Evolutionary conservation across 768 basidiomycete species (phyloP).

Genomic region (Pisolithus tinctorius): DNA sequence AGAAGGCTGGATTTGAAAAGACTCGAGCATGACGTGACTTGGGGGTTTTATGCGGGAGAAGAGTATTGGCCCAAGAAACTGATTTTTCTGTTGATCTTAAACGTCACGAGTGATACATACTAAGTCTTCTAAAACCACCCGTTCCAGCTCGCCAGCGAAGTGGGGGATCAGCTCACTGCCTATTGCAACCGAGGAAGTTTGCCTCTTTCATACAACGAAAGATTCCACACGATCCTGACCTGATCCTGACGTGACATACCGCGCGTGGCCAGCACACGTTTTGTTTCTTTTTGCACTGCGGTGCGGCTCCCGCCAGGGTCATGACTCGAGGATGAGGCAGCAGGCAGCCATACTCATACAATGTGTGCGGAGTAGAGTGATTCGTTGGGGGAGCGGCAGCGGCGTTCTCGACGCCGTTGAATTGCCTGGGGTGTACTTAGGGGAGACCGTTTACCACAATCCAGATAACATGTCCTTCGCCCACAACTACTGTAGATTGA

Average conservation of each 20-base stretch:
- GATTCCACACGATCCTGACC: not conserved
- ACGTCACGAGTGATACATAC: not conserved
- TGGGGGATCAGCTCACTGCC: no score
- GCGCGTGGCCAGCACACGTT: not conserved
- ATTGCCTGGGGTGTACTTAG: not conserved
- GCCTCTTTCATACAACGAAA: not conserved
- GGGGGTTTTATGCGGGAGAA: not conserved
- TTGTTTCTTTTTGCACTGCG: not conserved
- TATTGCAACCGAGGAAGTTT: not conserved
- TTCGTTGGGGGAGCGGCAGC: no score
- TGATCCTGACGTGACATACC: not conserved
- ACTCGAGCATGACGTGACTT: no score
- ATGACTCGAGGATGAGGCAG: not conserved
- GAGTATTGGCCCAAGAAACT: not conserved
- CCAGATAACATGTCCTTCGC: not conserved
- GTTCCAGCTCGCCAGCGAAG: no score
- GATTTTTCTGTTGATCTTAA: not conserved
- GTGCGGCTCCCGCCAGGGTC: not conserved
- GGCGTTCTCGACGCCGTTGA: no score
- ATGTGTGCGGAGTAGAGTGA: no score
- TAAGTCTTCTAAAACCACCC: no score
- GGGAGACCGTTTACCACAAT: not conserved
- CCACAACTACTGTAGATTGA: not conserved
- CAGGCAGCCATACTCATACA: no score
- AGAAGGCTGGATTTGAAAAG: slow-evolving; percentile 32